These are phyloP conservation scores for Sutorius eximius DNA, from an alignment of 1,284 basidiomycete species.

Conservation along the genomic window DNA sequence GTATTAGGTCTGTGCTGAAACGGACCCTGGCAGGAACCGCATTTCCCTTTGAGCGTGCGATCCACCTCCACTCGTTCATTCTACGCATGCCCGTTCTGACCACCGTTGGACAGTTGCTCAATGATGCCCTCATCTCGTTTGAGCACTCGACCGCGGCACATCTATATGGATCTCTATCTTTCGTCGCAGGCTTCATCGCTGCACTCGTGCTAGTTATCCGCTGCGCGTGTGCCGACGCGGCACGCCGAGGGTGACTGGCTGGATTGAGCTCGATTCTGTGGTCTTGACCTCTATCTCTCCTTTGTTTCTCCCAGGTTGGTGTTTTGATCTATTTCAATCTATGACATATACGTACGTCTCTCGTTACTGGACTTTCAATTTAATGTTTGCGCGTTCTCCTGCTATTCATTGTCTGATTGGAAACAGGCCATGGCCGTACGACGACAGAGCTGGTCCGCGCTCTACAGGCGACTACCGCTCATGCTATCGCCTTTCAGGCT, in stretches of 20 bases:
- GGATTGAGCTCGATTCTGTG: neutral
- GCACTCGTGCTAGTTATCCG: slow-evolving; percentile 15
- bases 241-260: slow-evolving; percentile 18
- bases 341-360: no score
- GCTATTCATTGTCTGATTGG: no score
- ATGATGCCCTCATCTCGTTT: slow-evolving; percentile 6
- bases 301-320: no score
- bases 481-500: no score
- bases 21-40: slow-evolving; percentile 60
- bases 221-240: slow-evolving; percentile 18
- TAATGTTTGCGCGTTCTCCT: no score
- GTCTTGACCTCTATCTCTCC: no score
- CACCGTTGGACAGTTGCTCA: slow-evolving; percentile 18
- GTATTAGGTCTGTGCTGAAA: slow-evolving; percentile 72
- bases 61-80: slow-evolving; percentile 35
- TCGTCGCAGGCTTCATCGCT: slow-evolving; percentile 12
- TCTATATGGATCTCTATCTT: slow-evolving; percentile 21
- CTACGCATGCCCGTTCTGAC: no score
- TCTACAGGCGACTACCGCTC: no score
- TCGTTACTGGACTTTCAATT: no score
- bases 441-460: no score
- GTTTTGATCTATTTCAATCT: neutral
- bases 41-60: slow-evolving; percentile 58
- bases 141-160: slow-evolving; percentile 19
- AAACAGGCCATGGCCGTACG: no score